Conservation (phyloP, 768 basidiomycete species). For the Wakefieldia striispora region DNA sequence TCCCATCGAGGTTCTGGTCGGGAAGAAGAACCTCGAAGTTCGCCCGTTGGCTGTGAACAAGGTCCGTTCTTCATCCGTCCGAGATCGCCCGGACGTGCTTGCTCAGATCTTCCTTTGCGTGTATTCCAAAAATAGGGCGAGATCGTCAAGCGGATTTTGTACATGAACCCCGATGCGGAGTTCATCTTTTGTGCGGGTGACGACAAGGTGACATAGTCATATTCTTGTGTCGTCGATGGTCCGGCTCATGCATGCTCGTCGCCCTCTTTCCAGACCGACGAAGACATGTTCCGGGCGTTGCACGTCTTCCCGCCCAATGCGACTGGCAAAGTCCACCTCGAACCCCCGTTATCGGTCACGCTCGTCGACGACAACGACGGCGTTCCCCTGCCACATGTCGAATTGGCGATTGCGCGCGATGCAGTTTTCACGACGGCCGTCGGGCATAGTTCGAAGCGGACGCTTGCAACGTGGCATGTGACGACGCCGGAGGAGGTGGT, state of each 20-base stretch:
- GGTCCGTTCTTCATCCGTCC: conserved; percentile 30
- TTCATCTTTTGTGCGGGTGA: conserved; percentile 98
- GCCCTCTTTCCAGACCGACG: conserved; percentile 68
- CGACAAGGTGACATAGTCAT: conserved; percentile 66
- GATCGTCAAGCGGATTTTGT: conserved; percentile 93
- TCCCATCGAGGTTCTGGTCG: conserved; percentile 95
- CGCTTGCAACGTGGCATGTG: conserved; percentile 90
- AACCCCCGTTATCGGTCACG: conserved; percentile 53
- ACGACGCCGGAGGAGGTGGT: conserved; percentile 86
- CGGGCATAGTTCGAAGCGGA: conserved; percentile 87
- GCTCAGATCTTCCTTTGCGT: neutral
- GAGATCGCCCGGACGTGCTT: neutral
- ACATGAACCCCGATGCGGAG: conserved; percentile 90
- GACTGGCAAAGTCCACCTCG: conserved; percentile 45
- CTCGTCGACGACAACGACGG: conserved; percentile 26
- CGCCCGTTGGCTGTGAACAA: conserved; percentile 96
- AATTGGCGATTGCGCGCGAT: conserved; percentile 63
- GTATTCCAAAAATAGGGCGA: conserved; percentile 56
- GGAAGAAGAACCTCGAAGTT: conserved; percentile 98
- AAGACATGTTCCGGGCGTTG: conserved; percentile 98
- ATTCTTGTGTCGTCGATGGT: too few species aligned
- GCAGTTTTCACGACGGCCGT: conserved; percentile 90
- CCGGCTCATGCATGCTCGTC: conserved; percentile 5
- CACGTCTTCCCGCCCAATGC: conserved; percentile 50
- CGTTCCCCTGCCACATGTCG: conserved; percentile 41